Evolutionary conservation across 169 alveolate species (phyloP).

Genomic region (Condylostoma magnum): DNA sequence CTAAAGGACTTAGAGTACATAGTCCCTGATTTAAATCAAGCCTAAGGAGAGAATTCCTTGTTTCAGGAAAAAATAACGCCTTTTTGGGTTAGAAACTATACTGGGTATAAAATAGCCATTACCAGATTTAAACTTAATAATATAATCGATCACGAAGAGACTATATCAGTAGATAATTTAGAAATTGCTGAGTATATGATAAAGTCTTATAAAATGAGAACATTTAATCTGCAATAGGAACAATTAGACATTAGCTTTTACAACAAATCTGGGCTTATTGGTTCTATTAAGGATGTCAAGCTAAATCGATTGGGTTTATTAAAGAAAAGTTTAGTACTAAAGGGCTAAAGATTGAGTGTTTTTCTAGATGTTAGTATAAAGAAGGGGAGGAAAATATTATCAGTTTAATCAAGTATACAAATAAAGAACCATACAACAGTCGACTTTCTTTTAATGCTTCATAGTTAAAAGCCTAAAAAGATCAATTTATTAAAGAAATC

Average conservation of each 20-base stretch:
- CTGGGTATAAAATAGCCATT: conserved; percentile 4
- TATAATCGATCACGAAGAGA: background rate
- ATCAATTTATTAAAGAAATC: no score
- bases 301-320: background rate
- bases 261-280: background rate
- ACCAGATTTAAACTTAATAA: background rate
- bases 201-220: background rate
- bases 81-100: background rate
- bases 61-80: conserved; percentile 13
- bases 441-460: no score
- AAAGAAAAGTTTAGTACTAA: background rate
- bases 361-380: background rate
- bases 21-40: background rate
- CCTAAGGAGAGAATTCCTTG: background rate
- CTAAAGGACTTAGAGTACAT: no score
- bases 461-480: no score
- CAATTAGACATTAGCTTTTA: background rate
- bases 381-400: background rate
- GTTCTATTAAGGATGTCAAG: background rate
- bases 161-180: background rate
- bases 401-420: background rate
- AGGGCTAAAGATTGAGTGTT: background rate
- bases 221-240: conserved; percentile 9
- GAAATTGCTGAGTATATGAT: background rate
- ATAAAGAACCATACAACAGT: conserved; percentile 1